phyloP scores from a whole-genome alignment of 108 stramenopile species.

The Parmales sp. region DNA sequence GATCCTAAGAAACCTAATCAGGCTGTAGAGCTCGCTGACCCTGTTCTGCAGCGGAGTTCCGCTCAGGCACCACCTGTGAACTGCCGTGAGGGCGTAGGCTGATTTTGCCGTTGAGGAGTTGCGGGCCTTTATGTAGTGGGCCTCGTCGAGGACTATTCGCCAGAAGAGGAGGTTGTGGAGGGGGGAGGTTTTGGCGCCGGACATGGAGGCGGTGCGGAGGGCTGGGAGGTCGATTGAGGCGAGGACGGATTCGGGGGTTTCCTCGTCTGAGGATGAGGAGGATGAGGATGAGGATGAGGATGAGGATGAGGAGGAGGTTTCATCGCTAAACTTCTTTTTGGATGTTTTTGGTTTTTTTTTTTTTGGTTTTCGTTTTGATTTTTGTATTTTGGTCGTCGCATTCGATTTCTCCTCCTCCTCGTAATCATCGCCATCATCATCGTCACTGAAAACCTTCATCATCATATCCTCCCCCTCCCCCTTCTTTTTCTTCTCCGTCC shows the following conservation, averaged over 20 bases:
- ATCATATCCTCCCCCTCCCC: slow-evolving; percentile 17
- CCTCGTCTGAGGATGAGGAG: not conserved
- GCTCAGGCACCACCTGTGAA: slow-evolving; percentile 84
- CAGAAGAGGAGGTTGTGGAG: slow-evolving; percentile 85
- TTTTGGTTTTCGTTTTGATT: not conserved
- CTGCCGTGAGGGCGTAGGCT: slow-evolving; percentile 76
- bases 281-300: not conserved
- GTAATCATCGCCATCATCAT: slow-evolving; percentile 26
- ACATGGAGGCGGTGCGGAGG: slow-evolving; percentile 45
- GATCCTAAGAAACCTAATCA: slow-evolving; percentile 85
- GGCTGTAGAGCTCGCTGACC: slow-evolving; percentile 92
- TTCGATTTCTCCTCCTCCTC: slow-evolving; percentile 23
- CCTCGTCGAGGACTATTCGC: slow-evolving; percentile 82
- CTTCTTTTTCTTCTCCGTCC: not conserved
- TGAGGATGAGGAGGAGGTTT: not conserved
- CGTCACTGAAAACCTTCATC: slow-evolving; percentile 34
- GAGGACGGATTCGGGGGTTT: not conserved
- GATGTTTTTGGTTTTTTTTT: not conserved
- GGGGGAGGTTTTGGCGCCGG: slow-evolving; percentile 54
- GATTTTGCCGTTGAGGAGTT: slow-evolving; percentile 88
- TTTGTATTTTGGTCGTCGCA: not conserved
- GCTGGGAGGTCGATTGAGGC: not conserved
- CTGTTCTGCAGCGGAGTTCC: slow-evolving; percentile 98
- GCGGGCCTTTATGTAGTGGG: slow-evolving; percentile 38
- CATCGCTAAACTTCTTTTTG: not conserved